Base-by-base conservation (phyloP, 2,329 filamentous ascomycete species). In the Aschersonia sp. region DNA sequence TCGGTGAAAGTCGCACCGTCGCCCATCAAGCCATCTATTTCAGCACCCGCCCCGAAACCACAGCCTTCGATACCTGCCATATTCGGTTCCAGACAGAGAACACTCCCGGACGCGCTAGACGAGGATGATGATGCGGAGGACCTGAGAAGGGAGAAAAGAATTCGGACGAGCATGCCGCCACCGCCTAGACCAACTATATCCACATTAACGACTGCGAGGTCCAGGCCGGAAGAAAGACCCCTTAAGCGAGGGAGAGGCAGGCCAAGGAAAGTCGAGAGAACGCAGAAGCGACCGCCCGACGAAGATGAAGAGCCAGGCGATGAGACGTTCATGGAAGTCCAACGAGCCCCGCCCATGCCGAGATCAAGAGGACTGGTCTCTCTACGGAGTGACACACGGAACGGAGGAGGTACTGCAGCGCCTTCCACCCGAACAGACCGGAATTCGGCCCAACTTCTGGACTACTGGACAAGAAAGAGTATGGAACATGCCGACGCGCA, bases 381-480 rank as follows among this genome's bases (percentile, higher is more conserved):
- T 46, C 60, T 71, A 47, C 71, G 73, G 42, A 68, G 68, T 32
- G 69, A 69, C 6, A 9, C 4, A 4, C 7, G 35, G 7, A 38
- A 7, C 35, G 35, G 35, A 12, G 35, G 35, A 38, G 35, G 7
- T 12, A 38, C 7, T 12, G 69, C 77, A 52, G 71, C 71, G 31
- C 75, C 20, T 20, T 20, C 72, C 43, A 85, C 82, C 46, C 81
- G 88, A 47, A 91, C 84, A 9, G 89, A 88, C 2, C 79, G 92
- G 49, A 78, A 80, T 47, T 87, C 85, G 7, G 82, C 87, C 52
- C 78, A 79, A 51, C 92, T 89, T 0, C 66, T 96, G 35, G 80
- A 86, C 30, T 94, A 77, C 61, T 97, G 91, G 91, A 81, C 81
- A 56, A 89, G 89, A 54, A 91, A 97, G 61, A 78, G 77, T 47